Base-by-base conservation (phyloP, 2,329 filamentous ascomycete species). In the Plenodomus lindquistii region DNA sequence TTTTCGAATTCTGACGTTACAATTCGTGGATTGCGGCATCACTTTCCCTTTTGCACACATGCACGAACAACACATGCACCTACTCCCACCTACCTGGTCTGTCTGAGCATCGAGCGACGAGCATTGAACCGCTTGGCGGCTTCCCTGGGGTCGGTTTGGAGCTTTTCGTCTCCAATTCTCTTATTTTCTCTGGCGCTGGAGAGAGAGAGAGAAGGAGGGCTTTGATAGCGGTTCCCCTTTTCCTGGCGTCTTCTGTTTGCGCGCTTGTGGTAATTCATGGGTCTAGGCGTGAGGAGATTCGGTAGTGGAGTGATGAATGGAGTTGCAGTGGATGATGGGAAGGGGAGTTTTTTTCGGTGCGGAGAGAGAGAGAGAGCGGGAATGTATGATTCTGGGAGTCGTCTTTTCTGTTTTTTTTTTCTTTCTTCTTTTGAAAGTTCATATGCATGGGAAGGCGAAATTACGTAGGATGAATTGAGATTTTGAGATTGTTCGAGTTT, bases 391-490 rank as follows among this genome's bases (percentile, higher is more conserved):
- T n/a, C n/a, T n/a, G n/a, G n/a, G n/a, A n/a, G n/a, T n/a, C n/a
- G n/a, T n/a, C n/a, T n/a, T n/a, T n/a, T n/a, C n/a, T 31, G 27
- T 24, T 24, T 24, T 24, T 24, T 42, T 18, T 38, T 34, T 42
- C 31, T 16, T 42, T 37, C 29, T 18, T 37, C 34, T 16, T 37
- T 34, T 24, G 11, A 24, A 24, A 5, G 5, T 31, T 31, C 27
- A 31, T 31, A 15, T 31, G 27, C 27, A 31, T 47, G 43, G 38
- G 22, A 41, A 50, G 46, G 48, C 43, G 52, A 45, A n/a, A 55
- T 27, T 51, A 60, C 58, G 52, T 61, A 63, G 58, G 56, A 61
- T 60, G 58, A 63, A 61, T 60, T 40, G 39, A 59, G 47, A 61
- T 60, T 40, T 39, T 57, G 47, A 34, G 16, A 52, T 37, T 43